phyloP scores from a whole-genome alignment of 1,284 basidiomycete species.

The Ganoderma resinaceum region DNA sequence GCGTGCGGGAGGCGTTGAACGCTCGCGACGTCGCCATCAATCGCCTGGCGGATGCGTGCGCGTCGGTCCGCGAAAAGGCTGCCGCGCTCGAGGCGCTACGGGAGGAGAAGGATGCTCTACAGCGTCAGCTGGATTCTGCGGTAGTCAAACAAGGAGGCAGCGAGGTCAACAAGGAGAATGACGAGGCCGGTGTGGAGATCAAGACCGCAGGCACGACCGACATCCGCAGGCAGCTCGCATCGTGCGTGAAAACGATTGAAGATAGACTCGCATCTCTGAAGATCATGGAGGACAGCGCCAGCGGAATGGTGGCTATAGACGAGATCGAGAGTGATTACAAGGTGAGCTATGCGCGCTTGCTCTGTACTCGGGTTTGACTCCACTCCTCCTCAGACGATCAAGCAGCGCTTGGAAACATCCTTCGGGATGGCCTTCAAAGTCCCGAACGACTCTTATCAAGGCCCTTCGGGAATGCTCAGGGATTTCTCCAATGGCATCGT shows the following conservation, averaged over 20 bases:
- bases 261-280: constrained; percentile 43
- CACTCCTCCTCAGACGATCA: not conserved
- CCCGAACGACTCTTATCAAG: not conserved
- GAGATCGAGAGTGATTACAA: constrained; percentile 19
- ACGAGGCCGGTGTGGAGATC: not conserved
- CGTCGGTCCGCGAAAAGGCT: constrained; percentile 66
- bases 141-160: not conserved
- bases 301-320: constrained; percentile 2
- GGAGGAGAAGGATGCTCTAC: constrained; percentile 44
- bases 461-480: not conserved
- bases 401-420: constrained; percentile 1
- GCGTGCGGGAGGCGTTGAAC: constrained; percentile 61
- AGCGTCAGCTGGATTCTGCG: constrained; percentile 32
- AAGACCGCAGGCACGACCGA: constrained; percentile 19
- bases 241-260: constrained; percentile 47
- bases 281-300: constrained; percentile 23
- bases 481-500: constrained; percentile 18
- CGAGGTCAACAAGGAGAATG: constrained; percentile 11
- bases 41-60: constrained; percentile 66
- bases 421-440: not conserved
- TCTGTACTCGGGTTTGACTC: too few species aligned
- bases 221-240: constrained; percentile 45
- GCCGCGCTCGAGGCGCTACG: constrained; percentile 56
- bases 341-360: constrained; percentile 5
- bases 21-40: constrained; percentile 71